Evolutionary conservation across 805 yeast species (phyloP).

Genomic region (Myxozyma mucilagina): DNA sequence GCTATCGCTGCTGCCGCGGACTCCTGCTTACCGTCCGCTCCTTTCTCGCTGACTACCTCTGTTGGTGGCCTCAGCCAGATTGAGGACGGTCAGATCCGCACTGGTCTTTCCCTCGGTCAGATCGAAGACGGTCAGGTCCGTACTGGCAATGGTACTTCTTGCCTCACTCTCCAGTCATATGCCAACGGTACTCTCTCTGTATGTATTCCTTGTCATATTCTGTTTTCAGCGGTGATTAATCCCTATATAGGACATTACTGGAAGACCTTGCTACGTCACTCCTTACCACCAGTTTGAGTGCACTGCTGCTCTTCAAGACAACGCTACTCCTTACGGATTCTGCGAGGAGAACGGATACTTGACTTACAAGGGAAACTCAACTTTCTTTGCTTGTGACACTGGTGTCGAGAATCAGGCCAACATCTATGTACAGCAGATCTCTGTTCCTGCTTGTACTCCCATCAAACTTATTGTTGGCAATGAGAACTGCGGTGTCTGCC

Average conservation of each 20-base stretch:
- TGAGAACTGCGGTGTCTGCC: slow-evolving; percentile 21
- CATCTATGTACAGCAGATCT: slow-evolving; percentile 28
- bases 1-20: slow-evolving; percentile 16
- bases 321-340: slow-evolving; percentile 30
- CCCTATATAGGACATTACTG: slow-evolving; percentile 19
- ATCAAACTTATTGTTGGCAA: slow-evolving; percentile 18
- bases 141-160: slow-evolving; percentile 25
- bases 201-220: not conserved
- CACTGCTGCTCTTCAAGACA: slow-evolving; percentile 29
- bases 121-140: slow-evolving; percentile 31
- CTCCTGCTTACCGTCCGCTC: slow-evolving; percentile 14
- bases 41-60: slow-evolving; percentile 21
- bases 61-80: slow-evolving; percentile 25
- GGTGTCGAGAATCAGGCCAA: slow-evolving; percentile 27
- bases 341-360: slow-evolving; percentile 19
- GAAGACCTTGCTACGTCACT: slow-evolving; percentile 32
- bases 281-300: slow-evolving; percentile 33
- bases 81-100: slow-evolving; percentile 28
- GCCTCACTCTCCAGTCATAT: slow-evolving; percentile 18
- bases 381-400: slow-evolving; percentile 32
- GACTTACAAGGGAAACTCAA: slow-evolving; percentile 27
- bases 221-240: not conserved
- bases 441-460: slow-evolving; percentile 26
- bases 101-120: slow-evolving; percentile 29
- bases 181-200: slow-evolving; percentile 28